Base-by-base conservation (phyloP, 805 yeast species). In the Candida orba region DNA sequence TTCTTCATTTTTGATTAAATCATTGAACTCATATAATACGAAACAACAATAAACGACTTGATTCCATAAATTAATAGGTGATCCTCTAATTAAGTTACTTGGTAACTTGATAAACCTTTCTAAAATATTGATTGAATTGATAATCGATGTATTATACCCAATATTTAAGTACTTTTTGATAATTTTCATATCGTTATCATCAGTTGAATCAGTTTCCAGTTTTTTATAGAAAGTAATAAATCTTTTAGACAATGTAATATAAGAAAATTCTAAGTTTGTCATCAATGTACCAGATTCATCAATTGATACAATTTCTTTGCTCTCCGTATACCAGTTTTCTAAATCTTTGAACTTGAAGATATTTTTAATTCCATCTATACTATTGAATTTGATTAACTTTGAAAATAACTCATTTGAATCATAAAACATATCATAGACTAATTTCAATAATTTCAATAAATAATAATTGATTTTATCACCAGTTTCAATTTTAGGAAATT, bases 391-490 rank as follows among this genome's bases (percentile, higher is more conserved):
- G 29, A 60, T 50, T 10, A 60, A 43, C 17, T 52, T 43, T 32
- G 50, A 33, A 17, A 57, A 45, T 14, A 58, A 39, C 24, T 56
- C 56, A 31, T 44, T 51, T 15, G 48, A 44, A 39, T 27, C 9
- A 27, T 58, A 50, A 32, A 60, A 52, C 52, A 62, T 43, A 18
- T 45, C 45, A 37, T 60, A 49, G 3, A 56, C 56, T 3, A 45
- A 42, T 14, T 47, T 52, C 32, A 65, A 67, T 18, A 76, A 52
- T 39, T 73, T 72, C 1, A 76, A 62, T 45, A 73, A 76, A 10
- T 78, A 70, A 9, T 74, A 68, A 44, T 75, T 75, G 24, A 76
- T 73, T 17, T 73, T 73, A 58, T 77, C 83, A 13, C 78, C 80
- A 46, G 72, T 58, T 12, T 71, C 74, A 2, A 75, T 69, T 42